phyloP scores from a whole-genome alignment of 1,284 basidiomycete genomes.

The Trichosporon asahii region DNA sequence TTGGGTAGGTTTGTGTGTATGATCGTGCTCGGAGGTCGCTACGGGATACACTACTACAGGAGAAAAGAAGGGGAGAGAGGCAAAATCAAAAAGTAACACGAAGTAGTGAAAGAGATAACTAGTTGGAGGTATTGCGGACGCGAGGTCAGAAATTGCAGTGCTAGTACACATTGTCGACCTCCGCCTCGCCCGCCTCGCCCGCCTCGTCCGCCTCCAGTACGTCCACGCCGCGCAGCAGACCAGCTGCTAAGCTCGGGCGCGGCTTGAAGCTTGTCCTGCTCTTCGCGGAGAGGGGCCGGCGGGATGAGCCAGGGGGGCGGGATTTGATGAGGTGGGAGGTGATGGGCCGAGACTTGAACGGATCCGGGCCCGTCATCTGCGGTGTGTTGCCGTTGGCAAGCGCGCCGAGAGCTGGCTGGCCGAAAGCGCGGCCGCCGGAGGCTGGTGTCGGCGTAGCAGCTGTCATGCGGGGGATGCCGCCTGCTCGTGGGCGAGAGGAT shows the following conservation, averaged over 20 bases:
- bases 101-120: background rate
- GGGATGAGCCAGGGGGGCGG: no score
- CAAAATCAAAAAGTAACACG: constrained; percentile 4
- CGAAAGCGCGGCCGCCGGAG: constrained; percentile 12
- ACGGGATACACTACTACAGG: background rate
- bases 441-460: constrained; percentile 14
- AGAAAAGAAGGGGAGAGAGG: no score
- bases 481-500: background rate
- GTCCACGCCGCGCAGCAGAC: constrained; percentile 13
- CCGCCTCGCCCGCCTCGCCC: constrained; percentile 18
- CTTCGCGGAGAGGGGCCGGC: constrained; percentile 3
- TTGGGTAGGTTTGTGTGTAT: background rate
- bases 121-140: background rate
- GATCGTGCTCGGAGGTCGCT: background rate
- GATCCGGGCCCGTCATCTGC: background rate
- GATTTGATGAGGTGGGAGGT: no score
- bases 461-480: constrained; percentile 3
- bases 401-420: constrained; percentile 15
- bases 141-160: no score
- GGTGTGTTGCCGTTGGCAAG: constrained; percentile 11
- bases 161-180: constrained; percentile 30
- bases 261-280: constrained; percentile 62
- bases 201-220: constrained; percentile 12
- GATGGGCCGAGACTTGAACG: background rate
- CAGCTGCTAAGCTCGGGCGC: constrained; percentile 24